These are phyloP conservation scores for Calocera cornea DNA, from an alignment of 768 basidiomycete genomes.

Conservation along the genomic window DNA sequence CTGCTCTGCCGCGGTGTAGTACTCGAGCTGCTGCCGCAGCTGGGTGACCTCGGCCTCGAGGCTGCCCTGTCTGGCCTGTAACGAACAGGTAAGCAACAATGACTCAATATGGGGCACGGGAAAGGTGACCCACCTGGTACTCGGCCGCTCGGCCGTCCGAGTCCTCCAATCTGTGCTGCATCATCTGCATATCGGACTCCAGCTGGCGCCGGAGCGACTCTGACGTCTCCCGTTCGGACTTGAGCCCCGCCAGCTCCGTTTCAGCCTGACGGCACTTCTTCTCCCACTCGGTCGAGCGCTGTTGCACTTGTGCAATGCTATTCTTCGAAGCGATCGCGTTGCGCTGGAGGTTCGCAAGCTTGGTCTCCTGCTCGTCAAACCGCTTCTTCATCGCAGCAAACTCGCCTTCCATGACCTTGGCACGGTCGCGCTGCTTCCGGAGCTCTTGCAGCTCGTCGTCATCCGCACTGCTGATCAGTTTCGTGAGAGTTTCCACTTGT, in stretches of 20 bases:
- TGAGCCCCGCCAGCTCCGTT: conserved; percentile 43
- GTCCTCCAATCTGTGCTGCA: conserved; percentile 62
- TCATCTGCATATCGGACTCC: conserved; percentile 54
- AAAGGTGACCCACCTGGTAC: conserved; percentile 36
- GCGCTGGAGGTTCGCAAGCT: conserved; percentile 36
- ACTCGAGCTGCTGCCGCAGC: conserved; percentile 10
- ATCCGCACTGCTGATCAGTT: conserved; percentile 46
- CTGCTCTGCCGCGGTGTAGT: neutral
- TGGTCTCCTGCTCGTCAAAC: conserved; percentile 55
- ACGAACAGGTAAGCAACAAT: neutral
- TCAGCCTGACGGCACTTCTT: conserved; percentile 59
- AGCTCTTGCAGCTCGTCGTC: conserved; percentile 64
- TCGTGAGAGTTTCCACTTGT: conserved; percentile 56
- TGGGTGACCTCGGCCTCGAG: conserved; percentile 48
- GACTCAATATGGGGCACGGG: neutral
- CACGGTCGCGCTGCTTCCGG: conserved; percentile 44
- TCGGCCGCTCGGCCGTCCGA: conserved; percentile 56
- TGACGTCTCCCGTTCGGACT: conserved; percentile 48
- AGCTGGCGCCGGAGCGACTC: conserved; percentile 53
- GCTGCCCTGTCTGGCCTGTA: conserved; percentile 43
- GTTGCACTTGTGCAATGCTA: conserved; percentile 55
- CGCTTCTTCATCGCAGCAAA: conserved; percentile 54
- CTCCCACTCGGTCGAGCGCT: conserved; percentile 73
- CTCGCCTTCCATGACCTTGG: conserved; percentile 50
- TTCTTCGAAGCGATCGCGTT: conserved; percentile 44